Evolutionary conservation across 169 alveolate species (phyloP), one percentile per base, ranked within the genome.

Genomic region (Plasmodium vinckei): DNA sequence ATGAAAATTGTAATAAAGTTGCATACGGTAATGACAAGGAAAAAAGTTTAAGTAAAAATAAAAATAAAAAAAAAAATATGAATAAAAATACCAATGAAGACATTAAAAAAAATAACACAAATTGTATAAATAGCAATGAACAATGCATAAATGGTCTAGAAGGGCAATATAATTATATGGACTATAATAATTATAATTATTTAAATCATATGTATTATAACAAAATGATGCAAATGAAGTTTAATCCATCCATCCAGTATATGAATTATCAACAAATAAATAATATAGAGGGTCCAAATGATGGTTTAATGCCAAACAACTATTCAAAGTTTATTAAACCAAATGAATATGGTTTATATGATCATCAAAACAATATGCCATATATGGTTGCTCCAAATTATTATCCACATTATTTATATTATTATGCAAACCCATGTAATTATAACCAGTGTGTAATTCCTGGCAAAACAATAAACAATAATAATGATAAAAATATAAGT

Each of bases 181-280:
- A 82, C 59, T 64, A 77, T 21, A 51, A 63, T 42, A 51, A 57
- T 15, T 51, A 51, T 51, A 51, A 51, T 15, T 75, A 39, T 75
- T n/a, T 63, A 17, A 77, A 64, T 44, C 70, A 70, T 1, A 13
- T 67, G 13, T 44, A 65, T 6, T 67, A 82, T 49, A 82, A 65
- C 47, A 82, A 82, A 82, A 47, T 82, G 51, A 72, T 72, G 72
- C 77, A 65, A 67, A 82, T 67, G 59, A 82, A 82, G 39, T 44
- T 39, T 25, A 53, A 82, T n/a, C 10, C 84, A 15, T 67, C n/a
- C 42, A 82, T 33, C 21, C 82, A 79, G 7, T 82, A 82, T 67
- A 47, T 82, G 27, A 82, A 67, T 67, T 82, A 82, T 23, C 67
- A 67, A 17, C 90, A 82, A 33, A 27, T 53, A 67, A 82, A 82